Evolutionary conservation across 768 basidiomycete genomes (phyloP).

Genomic region (Tulasnella sp.): DNA sequence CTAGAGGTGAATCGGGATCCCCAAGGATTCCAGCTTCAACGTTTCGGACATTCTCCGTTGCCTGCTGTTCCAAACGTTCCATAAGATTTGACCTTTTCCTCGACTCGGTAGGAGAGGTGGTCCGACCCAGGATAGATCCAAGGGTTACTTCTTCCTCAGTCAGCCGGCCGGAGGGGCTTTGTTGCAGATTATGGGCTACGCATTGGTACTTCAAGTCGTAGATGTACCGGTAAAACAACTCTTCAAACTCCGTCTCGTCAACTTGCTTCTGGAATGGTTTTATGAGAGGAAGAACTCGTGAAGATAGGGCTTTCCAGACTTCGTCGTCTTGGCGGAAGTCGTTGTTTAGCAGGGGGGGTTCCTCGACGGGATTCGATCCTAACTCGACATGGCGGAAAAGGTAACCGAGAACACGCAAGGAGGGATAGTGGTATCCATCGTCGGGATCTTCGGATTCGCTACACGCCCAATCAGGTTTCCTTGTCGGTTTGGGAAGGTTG

Average conservation of each 20-base stretch:
- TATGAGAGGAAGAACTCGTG: background rate
- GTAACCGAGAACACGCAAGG: conserved; percentile 9
- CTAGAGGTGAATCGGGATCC: background rate
- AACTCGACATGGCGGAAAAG: conserved; percentile 15
- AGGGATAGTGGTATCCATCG: conserved; percentile 3
- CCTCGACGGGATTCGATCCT: background rate
- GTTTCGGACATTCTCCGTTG: conserved; percentile 13
- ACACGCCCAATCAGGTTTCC: conserved; percentile 8
- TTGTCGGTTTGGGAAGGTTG: conserved; percentile 10
- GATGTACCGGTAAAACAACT: conserved; percentile 40
- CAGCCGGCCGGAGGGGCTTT: conserved; percentile 41
- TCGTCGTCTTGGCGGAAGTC: background rate
- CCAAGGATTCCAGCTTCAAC: conserved; percentile 3
- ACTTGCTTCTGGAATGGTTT: background rate
- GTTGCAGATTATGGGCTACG: conserved; percentile 51
- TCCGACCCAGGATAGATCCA: conserved; percentile 62
- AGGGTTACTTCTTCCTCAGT: conserved; percentile 62
- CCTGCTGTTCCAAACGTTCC: conserved; percentile 33
- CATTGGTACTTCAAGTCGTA: conserved; percentile 62
- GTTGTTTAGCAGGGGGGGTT: background rate
- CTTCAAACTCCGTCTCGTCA: background rate
- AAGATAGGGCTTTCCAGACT: background rate
- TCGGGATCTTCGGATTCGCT: background rate
- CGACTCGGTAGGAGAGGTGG: conserved; percentile 35
- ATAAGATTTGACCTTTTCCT: conserved; percentile 41